A percentile compares a stretch with the other conserved stretches of the same genome.
Conservation (phyloP, 225 moss, liverwort and hornwort genomes). For the Pseudisothecium myosuroides region DNA sequence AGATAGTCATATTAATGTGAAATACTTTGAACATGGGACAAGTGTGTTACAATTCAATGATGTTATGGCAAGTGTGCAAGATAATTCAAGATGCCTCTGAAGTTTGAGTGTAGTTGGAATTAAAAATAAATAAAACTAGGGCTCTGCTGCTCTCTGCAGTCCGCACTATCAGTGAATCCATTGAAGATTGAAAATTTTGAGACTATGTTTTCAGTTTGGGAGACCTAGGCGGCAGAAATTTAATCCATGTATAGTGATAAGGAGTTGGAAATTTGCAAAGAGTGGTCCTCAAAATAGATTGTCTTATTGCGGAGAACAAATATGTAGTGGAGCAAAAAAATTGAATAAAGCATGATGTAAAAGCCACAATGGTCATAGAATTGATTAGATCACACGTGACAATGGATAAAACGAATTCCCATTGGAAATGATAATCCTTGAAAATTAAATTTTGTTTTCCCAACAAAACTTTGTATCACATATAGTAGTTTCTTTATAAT, state of each 20-base stretch:
- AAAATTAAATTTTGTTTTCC: no score
- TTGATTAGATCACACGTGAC: not conserved
- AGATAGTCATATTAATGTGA: no score
- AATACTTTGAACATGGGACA: not conserved
- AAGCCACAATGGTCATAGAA: not conserved
- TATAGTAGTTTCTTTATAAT: no score
- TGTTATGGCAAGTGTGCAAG: no score
- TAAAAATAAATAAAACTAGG: not conserved
- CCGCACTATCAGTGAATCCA: fast-evolving
- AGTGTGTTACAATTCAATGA: not conserved
- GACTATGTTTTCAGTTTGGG: fast-evolving
- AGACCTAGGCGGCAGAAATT: not conserved
- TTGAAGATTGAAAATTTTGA: not conserved
- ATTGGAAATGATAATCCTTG: no score
- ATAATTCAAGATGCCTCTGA: not conserved
- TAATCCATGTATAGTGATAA: fast-evolving
- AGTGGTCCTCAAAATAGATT: not conserved
- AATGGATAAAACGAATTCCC: no score
- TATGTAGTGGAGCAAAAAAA: fast-evolving
- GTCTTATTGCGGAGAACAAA: fast-evolving
- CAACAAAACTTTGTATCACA: no score
- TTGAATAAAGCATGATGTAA: not conserved
- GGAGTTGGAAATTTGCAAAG: fast-evolving
- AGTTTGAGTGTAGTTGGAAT: not conserved
- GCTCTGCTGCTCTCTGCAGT: fast-evolving